Conservation (phyloP, 768 basidiomycete genomes). For the Tricholoma furcatifolium region DNA sequence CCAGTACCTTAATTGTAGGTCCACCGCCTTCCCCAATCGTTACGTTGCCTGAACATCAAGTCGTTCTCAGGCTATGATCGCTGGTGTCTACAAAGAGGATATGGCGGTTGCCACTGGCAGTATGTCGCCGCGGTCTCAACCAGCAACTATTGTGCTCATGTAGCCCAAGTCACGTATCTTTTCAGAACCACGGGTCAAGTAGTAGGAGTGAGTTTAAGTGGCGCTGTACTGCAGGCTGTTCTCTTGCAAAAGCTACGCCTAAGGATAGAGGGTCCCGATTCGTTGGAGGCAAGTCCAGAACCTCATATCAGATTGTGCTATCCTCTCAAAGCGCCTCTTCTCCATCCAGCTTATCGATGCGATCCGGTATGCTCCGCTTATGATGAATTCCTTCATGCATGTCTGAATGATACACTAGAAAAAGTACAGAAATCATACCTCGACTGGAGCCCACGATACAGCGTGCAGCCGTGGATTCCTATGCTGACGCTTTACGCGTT, state of each 20-base stretch:
- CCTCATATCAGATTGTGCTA: too few species aligned
- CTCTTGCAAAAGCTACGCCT: constrained; percentile 66
- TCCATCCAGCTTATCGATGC: constrained; percentile 63
- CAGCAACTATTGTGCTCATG: constrained; percentile 5
- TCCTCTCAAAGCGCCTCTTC: too few species aligned
- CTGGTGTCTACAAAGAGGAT: constrained; percentile 75
- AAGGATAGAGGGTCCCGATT: constrained; percentile 74
- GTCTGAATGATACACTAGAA: constrained; percentile 37
- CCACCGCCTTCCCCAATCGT: constrained; percentile 5
- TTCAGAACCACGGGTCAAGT: constrained; percentile 96
- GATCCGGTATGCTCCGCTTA: constrained; percentile 49
- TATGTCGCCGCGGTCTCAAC: constrained; percentile 40
- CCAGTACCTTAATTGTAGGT: constrained; percentile 81
- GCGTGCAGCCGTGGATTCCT: constrained; percentile 70
- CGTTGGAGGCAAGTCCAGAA: constrained; percentile 58
- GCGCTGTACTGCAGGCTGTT: constrained; percentile 80
- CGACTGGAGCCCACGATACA: constrained; percentile 52
- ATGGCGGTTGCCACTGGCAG: constrained; percentile 90
- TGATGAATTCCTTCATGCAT: constrained; percentile 2
- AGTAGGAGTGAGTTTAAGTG: constrained; percentile 86
- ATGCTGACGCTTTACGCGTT: constrained; percentile 74
- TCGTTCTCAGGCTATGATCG: constrained; percentile 74
- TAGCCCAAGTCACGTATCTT: constrained; percentile 75
- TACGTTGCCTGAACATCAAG: constrained; percentile 7
- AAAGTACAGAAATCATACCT: constrained; percentile 72